A percentile compares a stretch with the other conserved stretches of the same genome.
phyloP scores from a whole-genome alignment of 805 yeast genomes.

The Isabelozyma heimii region DNA sequence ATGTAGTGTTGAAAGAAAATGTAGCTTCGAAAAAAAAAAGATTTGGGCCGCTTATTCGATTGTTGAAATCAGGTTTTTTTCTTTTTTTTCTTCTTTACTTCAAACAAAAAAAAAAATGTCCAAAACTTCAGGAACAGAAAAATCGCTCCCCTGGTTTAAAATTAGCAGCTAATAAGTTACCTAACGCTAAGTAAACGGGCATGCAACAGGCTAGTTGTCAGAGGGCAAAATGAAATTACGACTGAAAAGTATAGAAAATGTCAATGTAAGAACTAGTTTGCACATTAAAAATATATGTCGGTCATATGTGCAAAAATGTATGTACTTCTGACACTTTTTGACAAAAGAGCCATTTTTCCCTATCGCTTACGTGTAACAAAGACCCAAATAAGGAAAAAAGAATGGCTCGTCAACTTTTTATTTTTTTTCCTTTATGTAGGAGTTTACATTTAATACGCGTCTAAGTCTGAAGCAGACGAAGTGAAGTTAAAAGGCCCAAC shows the following conservation, averaged over 20 bases:
- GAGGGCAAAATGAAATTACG: conserved; percentile 10
- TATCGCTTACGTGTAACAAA: not conserved
- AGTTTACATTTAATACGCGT: not conserved
- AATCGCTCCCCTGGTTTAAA: conserved; percentile 8
- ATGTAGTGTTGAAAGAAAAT: not conserved
- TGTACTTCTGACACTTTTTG: not conserved
- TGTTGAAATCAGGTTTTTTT: not conserved
- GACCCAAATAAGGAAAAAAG: not conserved
- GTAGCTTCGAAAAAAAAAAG: not conserved
- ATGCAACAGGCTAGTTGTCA: too few relatives aligned
- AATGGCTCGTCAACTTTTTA: not conserved
- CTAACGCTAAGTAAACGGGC: too few relatives aligned
- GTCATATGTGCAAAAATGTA: not conserved
- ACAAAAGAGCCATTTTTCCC: not conserved
- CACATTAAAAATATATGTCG: not conserved
- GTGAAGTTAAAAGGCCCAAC: too few relatives aligned
- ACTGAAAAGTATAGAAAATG: not conserved
- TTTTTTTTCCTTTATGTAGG: not conserved
- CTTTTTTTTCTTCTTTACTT: not conserved
- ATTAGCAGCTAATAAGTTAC: too few relatives aligned
- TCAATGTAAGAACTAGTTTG: not conserved
- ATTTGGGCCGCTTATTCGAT: not conserved
- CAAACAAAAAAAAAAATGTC: not conserved
- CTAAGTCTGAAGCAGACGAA: not conserved
- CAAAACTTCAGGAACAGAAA: not conserved